A percentile compares a stretch with the other conserved stretches of the same genome.
phyloP scores from a whole-genome alignment of 2,329 filamentous ascomycete genomes.

The Ceratocystis huliohia region DNA sequence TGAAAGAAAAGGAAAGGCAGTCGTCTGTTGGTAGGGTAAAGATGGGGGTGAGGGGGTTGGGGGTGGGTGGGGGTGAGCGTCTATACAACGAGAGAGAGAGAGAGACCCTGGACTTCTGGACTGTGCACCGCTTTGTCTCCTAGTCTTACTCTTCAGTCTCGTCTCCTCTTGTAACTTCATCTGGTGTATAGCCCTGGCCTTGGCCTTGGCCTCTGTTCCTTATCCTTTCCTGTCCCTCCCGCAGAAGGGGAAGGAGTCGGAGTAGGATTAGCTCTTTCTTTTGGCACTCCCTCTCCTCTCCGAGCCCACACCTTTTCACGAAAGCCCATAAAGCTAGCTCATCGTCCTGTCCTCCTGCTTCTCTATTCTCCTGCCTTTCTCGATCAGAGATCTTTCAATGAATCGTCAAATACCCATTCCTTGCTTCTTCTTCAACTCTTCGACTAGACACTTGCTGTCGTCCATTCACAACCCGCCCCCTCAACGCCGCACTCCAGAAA shows the following conservation, averaged over 20 bases:
- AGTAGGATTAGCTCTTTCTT: background rate
- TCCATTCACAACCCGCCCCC: conserved; percentile 6
- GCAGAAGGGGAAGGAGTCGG: conserved; percentile 1
- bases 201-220: background rate
- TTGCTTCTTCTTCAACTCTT: conserved; percentile 7
- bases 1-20: no score
- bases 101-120: background rate
- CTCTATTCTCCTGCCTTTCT: background rate
- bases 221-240: background rate
- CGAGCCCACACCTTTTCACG: background rate
- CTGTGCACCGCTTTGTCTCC: background rate
- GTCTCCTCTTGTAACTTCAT: background rate
- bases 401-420: conserved; percentile 9
- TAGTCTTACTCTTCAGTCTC: background rate
- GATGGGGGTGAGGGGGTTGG: no score
- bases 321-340: conserved; percentile 9
- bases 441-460: conserved; percentile 13
- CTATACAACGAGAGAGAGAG: background rate
- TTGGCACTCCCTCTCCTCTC: background rate
- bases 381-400: conserved; percentile 13
- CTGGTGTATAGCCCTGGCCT: background rate
- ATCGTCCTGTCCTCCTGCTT: background rate
- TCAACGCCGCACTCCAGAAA: conserved; percentile 6
- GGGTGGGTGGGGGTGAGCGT: no score
- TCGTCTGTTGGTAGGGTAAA: no score